Base-by-base conservation (phyloP, 257 asterid species). In the Scutellaria baicalensis region DNA sequence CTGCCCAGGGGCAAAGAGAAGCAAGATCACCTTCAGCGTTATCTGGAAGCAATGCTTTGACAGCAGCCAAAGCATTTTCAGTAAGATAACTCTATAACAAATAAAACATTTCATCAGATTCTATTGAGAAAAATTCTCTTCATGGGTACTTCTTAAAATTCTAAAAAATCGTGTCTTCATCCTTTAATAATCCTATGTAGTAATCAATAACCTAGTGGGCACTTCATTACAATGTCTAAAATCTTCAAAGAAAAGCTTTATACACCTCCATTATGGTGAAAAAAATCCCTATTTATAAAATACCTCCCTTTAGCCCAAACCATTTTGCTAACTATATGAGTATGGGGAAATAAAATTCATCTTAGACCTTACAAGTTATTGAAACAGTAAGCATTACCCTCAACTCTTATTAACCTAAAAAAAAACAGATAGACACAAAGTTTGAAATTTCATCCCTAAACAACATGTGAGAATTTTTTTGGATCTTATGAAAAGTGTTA, bases 21-120 rank as follows among this genome's bases (percentile, higher is more conserved):
- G 99, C 88, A 73, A 93, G 91, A 33, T 91, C 95, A 27, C 99
- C 99, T 79, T 93, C 93, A 17, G 99, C 97, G 10, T 21, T 48
- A 67, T 76, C 94, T 43, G 99, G 97, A 64, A 93, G 99, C 86
- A 93, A 77, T 33, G 79, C 79, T 76, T 83, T 85, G 55, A 91
- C 84, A 38, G 88, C 84, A 61, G 88, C 70, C 68, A 74, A 51
- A 66, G 96, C 88, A 40, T 89, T 90, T 75, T 80, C 87, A 5
- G 87, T 83, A 54, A 93, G 95, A 81, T 75, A 93, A 70, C 68
- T 91, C 99, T 86, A 68, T 12, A 52, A 50, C 56, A 66, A 14
- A 65, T 70, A 71, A 64, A 7, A 58, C 6, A 21, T 18, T 3
- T 23, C 47, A 50, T 79, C 74, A 85, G 65, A 70, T 68, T 69